Evolutionary conservation across 805 yeast genomes (phyloP).

Genomic region (Ogataea philodendri): DNA sequence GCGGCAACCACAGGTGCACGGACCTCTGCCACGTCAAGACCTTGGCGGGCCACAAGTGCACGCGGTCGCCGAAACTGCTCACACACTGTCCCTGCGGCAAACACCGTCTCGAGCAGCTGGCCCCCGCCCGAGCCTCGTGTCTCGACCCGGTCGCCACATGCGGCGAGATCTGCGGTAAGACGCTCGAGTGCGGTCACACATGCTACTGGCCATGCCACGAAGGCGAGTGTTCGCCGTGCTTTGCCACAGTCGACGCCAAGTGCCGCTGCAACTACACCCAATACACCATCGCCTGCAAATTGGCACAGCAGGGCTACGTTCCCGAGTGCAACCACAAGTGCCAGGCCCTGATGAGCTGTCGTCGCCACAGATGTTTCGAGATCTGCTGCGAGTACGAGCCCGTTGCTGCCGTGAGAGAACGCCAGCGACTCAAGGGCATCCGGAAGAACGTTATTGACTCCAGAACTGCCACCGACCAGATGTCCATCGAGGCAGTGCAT

Average conservation of each 20-base stretch:
- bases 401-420: constrained; percentile 52
- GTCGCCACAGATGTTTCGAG: constrained; percentile 71
- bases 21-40: constrained; percentile 52
- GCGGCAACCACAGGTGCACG: constrained; percentile 58
- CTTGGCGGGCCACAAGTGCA: constrained; percentile 44
- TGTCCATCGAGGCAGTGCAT: constrained; percentile 68
- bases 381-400: constrained; percentile 71
- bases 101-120: constrained; percentile 41
- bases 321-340: constrained; percentile 75
- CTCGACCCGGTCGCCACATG: constrained; percentile 81
- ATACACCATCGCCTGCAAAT: constrained; percentile 64
- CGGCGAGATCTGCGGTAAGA: constrained; percentile 59
- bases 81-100: constrained; percentile 81
- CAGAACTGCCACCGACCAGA: constrained; percentile 46
- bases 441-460: constrained; percentile 42
- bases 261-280: constrained; percentile 63
- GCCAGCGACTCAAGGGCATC: constrained; percentile 47
- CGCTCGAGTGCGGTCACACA: constrained; percentile 65
- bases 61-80: constrained; percentile 56
- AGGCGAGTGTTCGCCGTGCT: constrained; percentile 72
- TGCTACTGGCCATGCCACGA: constrained; percentile 73
- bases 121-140: constrained; percentile 52
- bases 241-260: constrained; percentile 43
- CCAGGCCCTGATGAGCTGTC: constrained; percentile 70
- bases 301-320: constrained; percentile 45